These are phyloP conservation scores for Hypholoma sublateritium DNA, from an alignment of 768 basidiomycete genomes.

Conservation along the genomic window DNA sequence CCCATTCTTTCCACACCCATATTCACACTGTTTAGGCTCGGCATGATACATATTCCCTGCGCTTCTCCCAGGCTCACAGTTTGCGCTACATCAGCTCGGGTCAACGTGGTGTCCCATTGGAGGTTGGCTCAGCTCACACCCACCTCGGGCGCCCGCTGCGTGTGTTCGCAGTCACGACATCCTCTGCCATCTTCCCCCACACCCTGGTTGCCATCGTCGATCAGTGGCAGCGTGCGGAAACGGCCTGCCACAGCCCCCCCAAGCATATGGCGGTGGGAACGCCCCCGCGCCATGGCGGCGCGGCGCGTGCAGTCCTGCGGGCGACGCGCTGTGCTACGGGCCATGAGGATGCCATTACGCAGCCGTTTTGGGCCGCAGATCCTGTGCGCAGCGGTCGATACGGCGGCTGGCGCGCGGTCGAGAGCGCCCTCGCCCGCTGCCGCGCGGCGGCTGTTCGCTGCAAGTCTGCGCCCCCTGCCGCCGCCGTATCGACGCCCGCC, in stretches of 20 bases:
- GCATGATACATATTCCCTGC: not conserved
- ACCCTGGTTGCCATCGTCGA: not conserved
- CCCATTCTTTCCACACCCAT: not conserved
- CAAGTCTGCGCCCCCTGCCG: too few species aligned
- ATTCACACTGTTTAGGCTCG: not conserved
- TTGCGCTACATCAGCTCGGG: too few species aligned
- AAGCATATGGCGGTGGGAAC: constrained; percentile 1
- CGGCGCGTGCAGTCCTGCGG: not conserved
- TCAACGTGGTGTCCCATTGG: not conserved
- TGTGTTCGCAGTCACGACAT: not conserved
- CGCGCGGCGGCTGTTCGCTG: too few species aligned
- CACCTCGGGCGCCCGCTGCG: not conserved
- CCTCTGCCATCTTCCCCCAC: too few species aligned
- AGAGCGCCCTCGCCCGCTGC: too few species aligned
- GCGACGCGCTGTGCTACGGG: not conserved
- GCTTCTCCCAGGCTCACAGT: not conserved
- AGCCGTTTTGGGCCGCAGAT: too few species aligned
- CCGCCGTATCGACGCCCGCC: too few species aligned
- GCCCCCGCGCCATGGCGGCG: not conserved
- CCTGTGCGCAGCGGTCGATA: too few species aligned
- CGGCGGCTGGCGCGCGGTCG: too few species aligned
- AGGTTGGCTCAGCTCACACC: not conserved
- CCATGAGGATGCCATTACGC: not conserved
- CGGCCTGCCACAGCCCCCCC: not conserved
- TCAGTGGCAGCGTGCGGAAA: not conserved